These are phyloP conservation scores for Tolypocladium endophyticum DNA, from an alignment of 2,329 filamentous ascomycete species.

Conservation along the genomic window DNA sequence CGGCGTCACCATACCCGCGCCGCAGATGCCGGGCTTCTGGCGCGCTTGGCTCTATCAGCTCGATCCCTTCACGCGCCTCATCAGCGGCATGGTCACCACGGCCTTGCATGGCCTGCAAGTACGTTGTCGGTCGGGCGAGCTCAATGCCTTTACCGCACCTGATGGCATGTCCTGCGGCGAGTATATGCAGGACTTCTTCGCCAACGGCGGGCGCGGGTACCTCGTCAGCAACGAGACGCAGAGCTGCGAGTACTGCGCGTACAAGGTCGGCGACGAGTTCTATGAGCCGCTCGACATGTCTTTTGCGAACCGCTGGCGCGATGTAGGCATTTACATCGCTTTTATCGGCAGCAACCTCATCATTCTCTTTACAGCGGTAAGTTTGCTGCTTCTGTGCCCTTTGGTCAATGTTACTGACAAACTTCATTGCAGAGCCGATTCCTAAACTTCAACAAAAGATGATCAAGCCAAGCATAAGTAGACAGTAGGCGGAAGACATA, in stretches of 20 bases:
- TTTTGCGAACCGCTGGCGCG: slow-evolving; percentile 66
- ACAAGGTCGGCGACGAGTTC: slow-evolving; percentile 70
- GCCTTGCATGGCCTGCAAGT: slow-evolving; percentile 60
- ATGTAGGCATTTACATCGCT: slow-evolving; percentile 66
- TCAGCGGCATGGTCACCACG: slow-evolving; percentile 69
- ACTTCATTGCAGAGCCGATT: background rate
- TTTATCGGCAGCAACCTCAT: slow-evolving; percentile 73
- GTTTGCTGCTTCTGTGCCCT: slow-evolving; percentile 13
- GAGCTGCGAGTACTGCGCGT: slow-evolving; percentile 73
- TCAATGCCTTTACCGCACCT: slow-evolving; percentile 60
- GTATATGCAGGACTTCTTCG: slow-evolving; percentile 67
- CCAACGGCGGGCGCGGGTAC: slow-evolving; percentile 59
- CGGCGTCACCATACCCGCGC: slow-evolving; percentile 70
- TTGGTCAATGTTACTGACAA: background rate
- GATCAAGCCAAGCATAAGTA: too few relatives aligned
- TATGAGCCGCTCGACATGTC: slow-evolving; percentile 56
- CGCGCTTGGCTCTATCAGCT: slow-evolving; percentile 72
- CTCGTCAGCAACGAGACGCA: slow-evolving; percentile 54
- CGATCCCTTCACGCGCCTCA: slow-evolving; percentile 72
- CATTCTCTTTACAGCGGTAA: slow-evolving; percentile 42
- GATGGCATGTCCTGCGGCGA: slow-evolving; percentile 56
- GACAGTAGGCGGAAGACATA: background rate
- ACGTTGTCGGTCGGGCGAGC: slow-evolving; percentile 47
- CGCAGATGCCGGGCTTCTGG: slow-evolving; percentile 72
- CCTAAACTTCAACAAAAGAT: slow-evolving; percentile 4